Base-by-base conservation (phyloP, 257 asterid genomes). In the Plantago major region DNA sequence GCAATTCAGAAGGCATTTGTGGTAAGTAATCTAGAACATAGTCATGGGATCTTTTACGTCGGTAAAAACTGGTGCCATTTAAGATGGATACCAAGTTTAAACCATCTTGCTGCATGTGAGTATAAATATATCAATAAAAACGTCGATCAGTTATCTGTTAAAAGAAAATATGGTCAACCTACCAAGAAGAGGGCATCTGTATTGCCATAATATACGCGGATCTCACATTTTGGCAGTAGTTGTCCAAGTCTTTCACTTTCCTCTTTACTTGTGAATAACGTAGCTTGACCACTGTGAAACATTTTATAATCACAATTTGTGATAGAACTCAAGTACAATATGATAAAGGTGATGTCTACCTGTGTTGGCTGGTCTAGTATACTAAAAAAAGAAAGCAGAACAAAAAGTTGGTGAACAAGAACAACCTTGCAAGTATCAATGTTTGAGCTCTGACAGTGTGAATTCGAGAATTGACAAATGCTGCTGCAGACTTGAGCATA, bases 391-490 rank as follows among this genome's bases (percentile, higher is more conserved):
- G 40, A 33, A 33, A 33, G 40, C 40, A 7, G 40, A 4, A 33
- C 8, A 4, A 33, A 33, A 16, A 3, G 26, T n/a, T 38, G 30
- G 19, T 57, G 13, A 19, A 12, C 14, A 11, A 19, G n/a, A 1
- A 22, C 26, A 22, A 90, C 96, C 98, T 84, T 30, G 87, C 78
- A 67, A 90, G 94, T 63, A 90, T 68, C 62, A 88, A 66, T 16
- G 91, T 81, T 60, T 82, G 81, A 78, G 95, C 86, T 81, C 76
- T 90, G 62, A 90, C 89, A 54, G 96, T 89, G 79, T 88, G 95
- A 58, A 88, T 95, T 12, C 96, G 89, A 62, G 96, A 90, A 75
- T 84, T 90, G 64, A 86, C 81, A 67, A 58, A 90, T 57, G 82
- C 71, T 55, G 88, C 86, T 58, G 84, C 95, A 52, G 94, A 77